Evolutionary conservation across 371 early-diverging fungal genomes (phyloP), one percentile per base, ranked within the genome.

Genomic region (Amoeboaphelidium protococcarum): DNA sequence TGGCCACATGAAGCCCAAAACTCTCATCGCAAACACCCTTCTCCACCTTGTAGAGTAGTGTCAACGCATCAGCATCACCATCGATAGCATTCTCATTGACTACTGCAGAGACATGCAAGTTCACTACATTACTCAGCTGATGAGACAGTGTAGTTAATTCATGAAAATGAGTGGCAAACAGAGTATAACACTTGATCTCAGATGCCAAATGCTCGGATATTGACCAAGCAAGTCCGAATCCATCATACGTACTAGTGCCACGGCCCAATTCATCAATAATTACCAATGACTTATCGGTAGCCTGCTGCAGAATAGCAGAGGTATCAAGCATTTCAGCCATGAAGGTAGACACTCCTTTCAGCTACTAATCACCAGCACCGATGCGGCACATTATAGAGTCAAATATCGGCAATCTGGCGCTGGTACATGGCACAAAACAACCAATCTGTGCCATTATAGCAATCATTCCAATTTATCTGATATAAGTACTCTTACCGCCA

Each of bases 241-340:
- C 99, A 62, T 99, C 99, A 55, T 81, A 83, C 1, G 96, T 95
- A 50, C 85, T 82, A 26, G 99, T 99, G 23, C 99, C 99, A 50
- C 98, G 72, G 21, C 98, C 98, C 16, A 98, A 76, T 58, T 99
- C 99, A 61, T 99, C 99, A 56, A 99, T 90, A 48, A 99, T 82
- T 31, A 99, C 81, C 6, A 99, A 68, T 0, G 95, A 91, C 42
- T 80, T 65, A 1, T 57, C 27, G 0, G 94, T 82, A 1, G 94
- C 86, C 2, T 78, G 63, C 65, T 80, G 72, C 22, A 95, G 59
- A 55, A 97, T 96, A 1, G 80, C 72, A 0, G 92, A 76, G 1
- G 96, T 90, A 60, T 99, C 98, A 13, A 90, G 62, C 99, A 99
- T 97, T 65, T 99, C 99, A 0, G 87, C 82, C 96, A 98, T 97